Conservation (phyloP, 2,329 filamentous ascomycete genomes). For the Penicillium sp. region DNA sequence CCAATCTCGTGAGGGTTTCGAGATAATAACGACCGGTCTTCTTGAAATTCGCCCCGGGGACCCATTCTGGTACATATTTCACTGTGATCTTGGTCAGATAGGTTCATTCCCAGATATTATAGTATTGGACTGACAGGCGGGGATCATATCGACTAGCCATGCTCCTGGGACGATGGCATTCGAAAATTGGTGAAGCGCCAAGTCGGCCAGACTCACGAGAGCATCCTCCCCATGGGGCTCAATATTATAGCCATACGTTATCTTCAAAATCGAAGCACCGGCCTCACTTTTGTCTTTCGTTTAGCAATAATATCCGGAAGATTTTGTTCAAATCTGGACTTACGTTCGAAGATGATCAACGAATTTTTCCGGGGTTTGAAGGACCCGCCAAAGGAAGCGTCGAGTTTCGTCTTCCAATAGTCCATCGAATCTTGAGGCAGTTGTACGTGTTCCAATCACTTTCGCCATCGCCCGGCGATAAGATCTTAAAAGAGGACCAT, state of each 20-base stretch:
- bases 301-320: background rate
- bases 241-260: conserved; percentile 52
- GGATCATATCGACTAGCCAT: conserved; percentile 53
- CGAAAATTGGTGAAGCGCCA: conserved; percentile 46
- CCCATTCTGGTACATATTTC: conserved; percentile 49
- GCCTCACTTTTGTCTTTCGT: conserved; percentile 31
- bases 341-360: conserved; percentile 50
- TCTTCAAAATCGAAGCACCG: conserved; percentile 48
- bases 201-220: conserved; percentile 47
- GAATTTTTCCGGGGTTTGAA: conserved; percentile 45
- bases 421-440: conserved; percentile 43
- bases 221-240: conserved; percentile 46
- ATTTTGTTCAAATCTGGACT: conserved; percentile 11
- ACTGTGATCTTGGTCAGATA: conserved; percentile 22
- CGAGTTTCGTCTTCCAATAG: conserved; percentile 52
- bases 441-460: background rate
- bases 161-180: conserved; percentile 46
- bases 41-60: conserved; percentile 52
- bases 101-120: background rate
- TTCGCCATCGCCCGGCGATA: conserved; percentile 1
- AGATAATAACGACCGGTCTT: conserved; percentile 5
- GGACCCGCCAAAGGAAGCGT: conserved; percentile 49
- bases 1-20: background rate
- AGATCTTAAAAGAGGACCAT: background rate
- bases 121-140: conserved; percentile 36